Evolutionary conservation across 306 rosid genomes (phyloP).

Genomic region (Gastrolobium villosum): DNA sequence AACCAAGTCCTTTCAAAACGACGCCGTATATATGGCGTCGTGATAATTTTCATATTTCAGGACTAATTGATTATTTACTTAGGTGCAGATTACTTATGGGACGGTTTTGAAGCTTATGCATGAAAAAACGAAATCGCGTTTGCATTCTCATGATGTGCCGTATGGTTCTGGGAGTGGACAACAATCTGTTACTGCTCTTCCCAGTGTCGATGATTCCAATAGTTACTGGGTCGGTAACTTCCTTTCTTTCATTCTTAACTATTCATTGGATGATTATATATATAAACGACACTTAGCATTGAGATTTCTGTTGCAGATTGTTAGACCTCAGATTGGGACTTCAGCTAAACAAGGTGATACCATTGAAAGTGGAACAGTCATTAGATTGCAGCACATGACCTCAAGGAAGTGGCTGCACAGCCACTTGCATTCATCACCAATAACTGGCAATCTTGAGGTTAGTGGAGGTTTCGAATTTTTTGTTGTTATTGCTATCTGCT

Average conservation of each 20-base stretch:
- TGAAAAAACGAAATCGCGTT: slow-evolving; percentile 83
- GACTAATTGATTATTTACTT: no score
- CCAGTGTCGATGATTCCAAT: slow-evolving; percentile 87
- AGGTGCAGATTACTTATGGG: slow-evolving; percentile 83
- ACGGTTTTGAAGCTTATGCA: slow-evolving; percentile 91
- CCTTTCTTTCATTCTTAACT: neutral
- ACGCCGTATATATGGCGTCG: neutral
- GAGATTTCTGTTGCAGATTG: slow-evolving; percentile 62
- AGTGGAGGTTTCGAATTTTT: neutral
- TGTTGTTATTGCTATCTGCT: slow-evolving; percentile 3
- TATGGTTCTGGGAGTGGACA: slow-evolving; percentile 99
- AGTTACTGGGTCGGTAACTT: slow-evolving; percentile 85
- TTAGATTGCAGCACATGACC: slow-evolving; percentile 95
- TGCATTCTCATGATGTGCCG: slow-evolving; percentile 98
- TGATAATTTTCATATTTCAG: no score
- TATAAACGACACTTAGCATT: no score
- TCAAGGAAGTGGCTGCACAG: slow-evolving; percentile 99
- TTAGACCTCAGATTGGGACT: slow-evolving; percentile 73
- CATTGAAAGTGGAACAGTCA: slow-evolving; percentile 79
- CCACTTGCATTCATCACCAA: slow-evolving; percentile 95
- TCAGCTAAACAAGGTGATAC: slow-evolving; percentile 90
- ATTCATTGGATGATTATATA: no score
- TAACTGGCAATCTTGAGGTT: slow-evolving; percentile 95
- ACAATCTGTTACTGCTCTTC: slow-evolving; percentile 95
- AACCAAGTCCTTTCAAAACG: no score